Percentiles rank a stretch among this genome's conserved stretches.
These are phyloP conservation scores for Barnettozyma populi DNA, from an alignment of 805 yeast genomes.

Conservation along the genomic window DNA sequence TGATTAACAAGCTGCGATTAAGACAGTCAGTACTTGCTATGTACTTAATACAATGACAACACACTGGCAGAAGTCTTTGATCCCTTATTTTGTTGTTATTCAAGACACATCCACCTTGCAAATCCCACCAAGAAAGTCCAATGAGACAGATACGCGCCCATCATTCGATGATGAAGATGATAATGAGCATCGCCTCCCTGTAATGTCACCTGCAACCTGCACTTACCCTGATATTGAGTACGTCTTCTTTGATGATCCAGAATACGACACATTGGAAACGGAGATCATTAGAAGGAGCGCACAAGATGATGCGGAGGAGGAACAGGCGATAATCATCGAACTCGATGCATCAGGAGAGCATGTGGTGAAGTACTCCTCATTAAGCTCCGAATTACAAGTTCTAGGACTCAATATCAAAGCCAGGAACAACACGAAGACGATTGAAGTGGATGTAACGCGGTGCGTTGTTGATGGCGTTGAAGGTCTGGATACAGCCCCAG, in stretches of 20 bases:
- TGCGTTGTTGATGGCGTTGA: slow-evolving; percentile 8
- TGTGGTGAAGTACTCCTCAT: slow-evolving; percentile 10
- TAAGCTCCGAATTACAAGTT: slow-evolving; percentile 18
- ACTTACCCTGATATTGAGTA: slow-evolving; percentile 25
- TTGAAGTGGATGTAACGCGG: slow-evolving; percentile 21
- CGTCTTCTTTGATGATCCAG: slow-evolving; percentile 23
- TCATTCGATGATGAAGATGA: not conserved
- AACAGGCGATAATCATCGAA: slow-evolving; percentile 22
- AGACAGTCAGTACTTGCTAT: not conserved
- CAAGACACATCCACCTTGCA: slow-evolving; percentile 11
- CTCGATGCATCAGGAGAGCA: slow-evolving; percentile 17
- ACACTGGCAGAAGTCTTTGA: slow-evolving; percentile 20
- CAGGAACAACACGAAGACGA: slow-evolving; percentile 21
- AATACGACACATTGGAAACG: slow-evolving; percentile 15
- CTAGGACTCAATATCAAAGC: slow-evolving; percentile 17
- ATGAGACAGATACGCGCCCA: not conserved
- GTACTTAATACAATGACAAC: slow-evolving; percentile 5
- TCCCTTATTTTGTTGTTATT: slow-evolving; percentile 23
- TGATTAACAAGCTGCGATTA: no score
- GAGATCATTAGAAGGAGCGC: not conserved
- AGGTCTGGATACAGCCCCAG: slow-evolving; percentile 8
- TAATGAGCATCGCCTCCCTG: not conserved
- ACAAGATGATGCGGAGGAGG: slow-evolving; percentile 7
- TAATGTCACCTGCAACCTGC: slow-evolving; percentile 1
- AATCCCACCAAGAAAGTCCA: not conserved